A percentile compares a stretch with the other conserved stretches of the same genome.
Conservation (phyloP, 2,329 filamentous ascomycete genomes). For the Dactylonectria estremocensis region DNA sequence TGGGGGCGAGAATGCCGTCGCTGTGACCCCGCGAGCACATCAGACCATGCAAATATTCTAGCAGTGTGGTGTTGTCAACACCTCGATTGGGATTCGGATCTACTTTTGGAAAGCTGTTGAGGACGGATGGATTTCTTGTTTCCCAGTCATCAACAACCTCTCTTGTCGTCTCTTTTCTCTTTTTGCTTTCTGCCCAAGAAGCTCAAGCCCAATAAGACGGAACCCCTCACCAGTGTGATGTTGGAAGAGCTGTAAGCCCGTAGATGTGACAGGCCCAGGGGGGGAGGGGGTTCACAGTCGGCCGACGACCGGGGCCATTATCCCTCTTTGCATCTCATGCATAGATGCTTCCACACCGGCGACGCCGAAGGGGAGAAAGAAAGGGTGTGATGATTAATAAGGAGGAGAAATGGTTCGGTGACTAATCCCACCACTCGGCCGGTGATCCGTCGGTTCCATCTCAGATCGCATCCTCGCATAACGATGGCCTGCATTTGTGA, state of each 20-base stretch:
- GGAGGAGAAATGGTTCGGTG: neutral
- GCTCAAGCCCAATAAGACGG: neutral
- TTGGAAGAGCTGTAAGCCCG: neutral
- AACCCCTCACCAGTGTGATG: neutral
- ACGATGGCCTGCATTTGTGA: slow-evolving; percentile 13
- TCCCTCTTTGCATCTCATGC: slow-evolving; percentile 5
- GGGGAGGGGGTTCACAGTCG: neutral
- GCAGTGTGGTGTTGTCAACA: neutral
- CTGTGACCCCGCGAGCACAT: neutral
- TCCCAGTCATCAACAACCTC: neutral
- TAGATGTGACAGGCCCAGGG: neutral
- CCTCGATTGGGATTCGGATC: neutral
- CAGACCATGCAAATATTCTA: neutral
- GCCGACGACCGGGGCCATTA: slow-evolving; percentile 3
- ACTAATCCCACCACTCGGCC: slow-evolving; percentile 16
- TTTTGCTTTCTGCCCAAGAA: neutral
- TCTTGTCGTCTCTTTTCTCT: neutral
- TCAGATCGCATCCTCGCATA: slow-evolving; percentile 30
- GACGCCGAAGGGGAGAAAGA: neutral
- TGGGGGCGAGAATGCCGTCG: too few species aligned
- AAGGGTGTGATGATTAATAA: slow-evolving; percentile 3
- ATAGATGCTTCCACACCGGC: slow-evolving; percentile 8
- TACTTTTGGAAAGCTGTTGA: neutral
- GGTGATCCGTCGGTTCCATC: slow-evolving; percentile 21
- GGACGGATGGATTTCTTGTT: neutral